Conservation (phyloP, 176 grass and related monocot species). For the Zea mays region DNA sequence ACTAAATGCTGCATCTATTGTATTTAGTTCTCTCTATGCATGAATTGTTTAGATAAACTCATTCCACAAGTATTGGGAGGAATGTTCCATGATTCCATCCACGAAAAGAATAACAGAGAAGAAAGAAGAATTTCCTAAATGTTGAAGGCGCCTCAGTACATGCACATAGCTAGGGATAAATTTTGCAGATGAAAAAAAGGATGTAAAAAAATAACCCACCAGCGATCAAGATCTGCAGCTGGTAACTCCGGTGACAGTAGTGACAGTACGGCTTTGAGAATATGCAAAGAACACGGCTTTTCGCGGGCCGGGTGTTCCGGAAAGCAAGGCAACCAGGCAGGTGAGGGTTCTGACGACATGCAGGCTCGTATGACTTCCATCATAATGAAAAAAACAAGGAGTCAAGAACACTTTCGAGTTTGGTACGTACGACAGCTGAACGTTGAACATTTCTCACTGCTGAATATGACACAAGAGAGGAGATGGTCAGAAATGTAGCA, state of each 20-base stretch:
- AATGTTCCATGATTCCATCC: background rate
- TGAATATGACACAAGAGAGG: background rate
- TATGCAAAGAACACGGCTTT: slow-evolving; percentile 33
- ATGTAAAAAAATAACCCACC: background rate
- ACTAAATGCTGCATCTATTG: too few species aligned
- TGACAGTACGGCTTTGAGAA: background rate
- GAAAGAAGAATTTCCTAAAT: background rate
- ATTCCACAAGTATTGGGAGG: too few species aligned
- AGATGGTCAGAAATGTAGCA: background rate
- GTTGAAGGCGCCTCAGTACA: background rate
- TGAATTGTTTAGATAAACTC: too few species aligned
- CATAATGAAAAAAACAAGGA: background rate
- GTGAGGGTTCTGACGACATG: background rate
- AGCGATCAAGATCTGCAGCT: background rate
- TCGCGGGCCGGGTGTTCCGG: background rate
- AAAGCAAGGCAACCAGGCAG: slow-evolving; percentile 27
- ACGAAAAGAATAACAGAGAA: background rate
- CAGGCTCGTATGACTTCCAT: slow-evolving; percentile 11
- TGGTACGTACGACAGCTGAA: slow-evolving; percentile 9
- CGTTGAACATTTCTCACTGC: background rate
- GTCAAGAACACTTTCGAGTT: background rate
- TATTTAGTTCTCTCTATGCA: too few species aligned
- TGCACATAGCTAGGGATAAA: background rate
- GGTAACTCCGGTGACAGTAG: background rate
- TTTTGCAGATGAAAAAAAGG: background rate